These are phyloP conservation scores for Sabuloglossum arenarium DNA, from an alignment of 495 filamentous ascomycete genomes.

Conservation along the genomic window DNA sequence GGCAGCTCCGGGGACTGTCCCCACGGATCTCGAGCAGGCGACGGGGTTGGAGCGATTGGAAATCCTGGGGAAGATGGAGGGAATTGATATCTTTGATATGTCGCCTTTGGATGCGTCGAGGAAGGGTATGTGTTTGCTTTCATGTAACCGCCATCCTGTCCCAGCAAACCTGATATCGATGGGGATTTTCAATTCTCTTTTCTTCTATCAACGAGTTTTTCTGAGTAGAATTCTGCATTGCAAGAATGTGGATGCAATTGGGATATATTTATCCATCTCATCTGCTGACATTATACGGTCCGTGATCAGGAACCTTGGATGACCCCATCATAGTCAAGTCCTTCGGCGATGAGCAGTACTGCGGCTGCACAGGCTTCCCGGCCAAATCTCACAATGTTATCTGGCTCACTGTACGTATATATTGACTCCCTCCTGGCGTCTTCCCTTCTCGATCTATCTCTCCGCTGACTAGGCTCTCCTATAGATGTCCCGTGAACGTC, in stretches of 20 bases:
- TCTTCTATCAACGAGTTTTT: neutral
- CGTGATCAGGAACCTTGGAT: conserved; percentile 54
- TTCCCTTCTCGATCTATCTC: neutral
- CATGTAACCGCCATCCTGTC: too few relatives aligned
- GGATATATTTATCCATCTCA: neutral
- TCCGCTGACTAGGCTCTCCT: neutral
- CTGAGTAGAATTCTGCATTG: neutral
- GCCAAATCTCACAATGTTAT: conserved; percentile 75
- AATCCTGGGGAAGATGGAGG: conserved; percentile 97
- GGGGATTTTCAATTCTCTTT: too few relatives aligned
- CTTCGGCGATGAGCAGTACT: conserved; percentile 87
- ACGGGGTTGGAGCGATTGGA: conserved; percentile 97
- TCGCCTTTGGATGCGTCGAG: conserved; percentile 80
- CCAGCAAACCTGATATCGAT: too few relatives aligned
- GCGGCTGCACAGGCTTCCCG: conserved; percentile 86
- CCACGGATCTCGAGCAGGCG: conserved; percentile 81
- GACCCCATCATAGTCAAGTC: conserved; percentile 79
- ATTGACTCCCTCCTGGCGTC: neutral
- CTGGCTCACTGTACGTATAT: conserved; percentile 66
- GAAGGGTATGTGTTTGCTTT: conserved; percentile 31
- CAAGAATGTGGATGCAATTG: neutral
- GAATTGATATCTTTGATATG: conserved; percentile 97
- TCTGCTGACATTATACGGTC: neutral
- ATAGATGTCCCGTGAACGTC: conserved; percentile 74
- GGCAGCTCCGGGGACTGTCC: conserved; percentile 60